Base-by-base conservation (phyloP, 495 filamentous ascomycete genomes). In the Xylaria bambusicola region DNA sequence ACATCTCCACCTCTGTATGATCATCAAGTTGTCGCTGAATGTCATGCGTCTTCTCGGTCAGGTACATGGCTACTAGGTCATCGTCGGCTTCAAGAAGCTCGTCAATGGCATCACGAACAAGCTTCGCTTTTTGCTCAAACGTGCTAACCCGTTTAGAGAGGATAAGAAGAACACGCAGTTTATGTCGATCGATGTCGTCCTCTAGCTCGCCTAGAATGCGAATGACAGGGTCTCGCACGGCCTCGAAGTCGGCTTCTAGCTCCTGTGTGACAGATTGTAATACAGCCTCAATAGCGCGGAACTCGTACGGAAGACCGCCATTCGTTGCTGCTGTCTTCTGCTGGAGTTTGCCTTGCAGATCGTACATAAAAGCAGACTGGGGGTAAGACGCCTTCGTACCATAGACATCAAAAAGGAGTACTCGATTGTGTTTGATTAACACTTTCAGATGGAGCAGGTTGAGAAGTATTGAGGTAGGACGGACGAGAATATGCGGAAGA, bases 61-160 rank as follows among this genome's bases (percentile, higher is more conserved):
- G 74, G 66, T 98, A 98, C 94, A 98, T 98, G 61, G 89, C 82
- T 17, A 92, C 87, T 27, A 98, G 77, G 70, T 98, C 94, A 70
- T 98, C 94, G 68, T 98, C 94, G 7, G 95, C 94, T 71, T 98
- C 94, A n/a, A 98, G 80, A 5, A 98, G 74, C 74, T 98, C 95
- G 61, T 97, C 92, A 41, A 98, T 92, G 24, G 94, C 90, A 67
- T 98, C 94, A 40, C 94, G 85, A 38, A 98, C 95, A 9, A 98
- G 77, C 52, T 92, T 89, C 10, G 94, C 93, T 70, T 96, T 98
- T 66, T 97, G 94, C 71, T 97, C 94, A 68, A 98, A 98, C 6
- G 93, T 96, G 71, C 92, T 94, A 47, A 98, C 80, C 66, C 93
- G 90, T 75, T 98, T 98, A 26, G 91, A 95, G 69, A 96, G 89